Conservation (phyloP, 1,139 yeast genomes). For the Candida sp. region DNA sequence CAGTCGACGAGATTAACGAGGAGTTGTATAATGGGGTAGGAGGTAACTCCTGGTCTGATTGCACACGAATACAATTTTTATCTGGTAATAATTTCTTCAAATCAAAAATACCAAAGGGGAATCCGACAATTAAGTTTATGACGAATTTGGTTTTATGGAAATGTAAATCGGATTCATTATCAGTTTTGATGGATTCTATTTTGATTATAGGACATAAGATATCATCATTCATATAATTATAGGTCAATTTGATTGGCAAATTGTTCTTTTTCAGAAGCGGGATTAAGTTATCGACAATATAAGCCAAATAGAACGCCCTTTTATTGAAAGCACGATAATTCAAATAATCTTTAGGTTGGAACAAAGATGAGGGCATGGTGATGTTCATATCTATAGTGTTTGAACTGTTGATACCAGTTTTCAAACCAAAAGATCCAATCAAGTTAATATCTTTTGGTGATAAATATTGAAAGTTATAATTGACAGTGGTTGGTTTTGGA, state of each 20-base stretch:
- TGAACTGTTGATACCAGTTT: slow-evolving; percentile 57
- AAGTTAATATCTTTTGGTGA: slow-evolving; percentile 78
- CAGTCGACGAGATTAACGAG: slow-evolving; percentile 65
- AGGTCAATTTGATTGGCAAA: slow-evolving; percentile 50
- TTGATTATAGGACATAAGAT: slow-evolving; percentile 60
- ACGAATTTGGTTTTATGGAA: slow-evolving; percentile 70
- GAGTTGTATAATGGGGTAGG: slow-evolving; percentile 89
- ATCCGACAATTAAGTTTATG: slow-evolving; percentile 69
- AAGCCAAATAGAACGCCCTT: slow-evolving; percentile 82
- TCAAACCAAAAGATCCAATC: slow-evolving; percentile 87
- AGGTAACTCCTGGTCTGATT: slow-evolving; percentile 46
- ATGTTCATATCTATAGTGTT: slow-evolving; percentile 70
- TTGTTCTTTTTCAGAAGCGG: slow-evolving; percentile 52
- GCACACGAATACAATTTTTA: slow-evolving; percentile 75
- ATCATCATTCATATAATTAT: slow-evolving; percentile 65
- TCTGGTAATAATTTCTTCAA: slow-evolving; percentile 74
- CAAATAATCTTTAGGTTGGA: slow-evolving; percentile 85
- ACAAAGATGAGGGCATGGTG: slow-evolving; percentile 72
- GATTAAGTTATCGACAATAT: slow-evolving; percentile 63
- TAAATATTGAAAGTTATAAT: slow-evolving; percentile 66
- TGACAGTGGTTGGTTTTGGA: slow-evolving; percentile 71
- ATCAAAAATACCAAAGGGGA: slow-evolving; percentile 71
- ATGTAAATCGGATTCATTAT: slow-evolving; percentile 43
- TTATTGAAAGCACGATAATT: slow-evolving; percentile 90
- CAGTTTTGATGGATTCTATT: slow-evolving; percentile 50